Percentiles rank a stretch among this genome's conserved stretches.
Conservation (phyloP, 805 yeast genomes). For the Zygoascus tannicola region DNA sequence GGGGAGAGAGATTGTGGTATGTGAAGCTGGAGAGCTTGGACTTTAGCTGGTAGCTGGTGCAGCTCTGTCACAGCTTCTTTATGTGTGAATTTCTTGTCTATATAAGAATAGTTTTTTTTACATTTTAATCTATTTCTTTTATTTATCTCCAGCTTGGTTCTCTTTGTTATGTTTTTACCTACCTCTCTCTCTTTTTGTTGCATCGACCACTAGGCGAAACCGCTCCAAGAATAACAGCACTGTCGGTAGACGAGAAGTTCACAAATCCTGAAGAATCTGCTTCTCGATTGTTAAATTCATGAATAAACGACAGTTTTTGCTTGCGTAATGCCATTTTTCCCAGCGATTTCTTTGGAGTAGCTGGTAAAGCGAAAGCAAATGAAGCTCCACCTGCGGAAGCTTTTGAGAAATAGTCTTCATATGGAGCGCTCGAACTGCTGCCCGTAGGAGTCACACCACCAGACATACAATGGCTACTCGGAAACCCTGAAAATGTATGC, state of each 20-base stretch:
- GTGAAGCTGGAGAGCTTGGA: slow-evolving; percentile 51
- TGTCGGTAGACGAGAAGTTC: slow-evolving; percentile 13
- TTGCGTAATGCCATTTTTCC: neutral
- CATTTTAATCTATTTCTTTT: neutral
- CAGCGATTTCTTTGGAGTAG: neutral
- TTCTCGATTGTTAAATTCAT: neutral
- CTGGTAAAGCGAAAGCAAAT: neutral
- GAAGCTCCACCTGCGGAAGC: too few relatives aligned
- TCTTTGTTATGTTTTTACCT: too few relatives aligned
- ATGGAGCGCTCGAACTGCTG: neutral
- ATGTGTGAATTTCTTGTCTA: neutral
- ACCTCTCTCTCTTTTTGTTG: slow-evolving; percentile 1
- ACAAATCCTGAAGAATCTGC: slow-evolving; percentile 15
- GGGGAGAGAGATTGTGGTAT: slow-evolving; percentile 80
- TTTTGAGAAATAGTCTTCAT: too few relatives aligned
- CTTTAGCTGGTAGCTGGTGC: too few relatives aligned
- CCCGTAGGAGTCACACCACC: neutral
- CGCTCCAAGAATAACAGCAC: slow-evolving; percentile 14
- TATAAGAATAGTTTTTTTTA: neutral
- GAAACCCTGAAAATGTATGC: neutral
- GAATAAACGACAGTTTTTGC: neutral
- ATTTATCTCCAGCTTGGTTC: too few relatives aligned
- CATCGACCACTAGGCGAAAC: slow-evolving; percentile 15
- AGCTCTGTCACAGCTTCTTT: neutral
- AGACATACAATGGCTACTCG: neutral